Base-by-base conservation (phyloP, 2,329 filamentous ascomycete genomes). In the Fusarium sp. region DNA sequence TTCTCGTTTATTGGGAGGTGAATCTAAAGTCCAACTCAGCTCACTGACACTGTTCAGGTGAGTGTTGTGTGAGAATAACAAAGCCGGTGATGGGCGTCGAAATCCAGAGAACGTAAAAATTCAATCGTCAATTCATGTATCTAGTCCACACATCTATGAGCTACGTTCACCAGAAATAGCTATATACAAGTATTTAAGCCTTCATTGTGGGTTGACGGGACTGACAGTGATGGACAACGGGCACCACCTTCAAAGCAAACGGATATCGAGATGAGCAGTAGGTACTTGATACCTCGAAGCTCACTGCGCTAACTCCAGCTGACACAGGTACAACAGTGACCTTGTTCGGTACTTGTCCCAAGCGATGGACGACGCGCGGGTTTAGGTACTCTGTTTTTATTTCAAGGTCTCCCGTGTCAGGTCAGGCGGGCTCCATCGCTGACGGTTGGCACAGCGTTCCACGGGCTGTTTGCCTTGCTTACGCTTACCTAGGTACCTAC, bases 361-460 rank as follows among this genome's bases (percentile, higher is more conserved):
- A 16, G 22, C 24, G 6, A 24, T 12, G 14, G 2, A 4, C 4
- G 4, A 4, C 3, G 8, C 16, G 7, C 6, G 7, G 7, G 4
- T 7, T 10, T 13, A 37, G 13, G 47, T 51, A 51, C n/a, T 10
- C 2, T 14, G 4, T 34, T 30, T 7, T 11, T 13, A 27, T 20
- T 16, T 5, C 5, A 6, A 61, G 24, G 61, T 40, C 27, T 34
- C 40, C 22, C 45, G 5, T 55, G 56, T 27, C 47, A 67, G 44
- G 34, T 46, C 24, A 16, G 18, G 27, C 32, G 27, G 48, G 65
- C 68, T 58, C 65, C 67, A 62, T 74, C 44, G 67, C 67, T 74
- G 70, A 73, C 60, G 53, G 70, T 27, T 29, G 46, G 27, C 45
- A 37, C 34, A 37, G 34, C 34, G 34, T 37, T n/a, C 18, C 34